These are phyloP conservation scores for Naganishia sp. DNA, from an alignment of 1,284 basidiomycete species.

Conservation along the genomic window DNA sequence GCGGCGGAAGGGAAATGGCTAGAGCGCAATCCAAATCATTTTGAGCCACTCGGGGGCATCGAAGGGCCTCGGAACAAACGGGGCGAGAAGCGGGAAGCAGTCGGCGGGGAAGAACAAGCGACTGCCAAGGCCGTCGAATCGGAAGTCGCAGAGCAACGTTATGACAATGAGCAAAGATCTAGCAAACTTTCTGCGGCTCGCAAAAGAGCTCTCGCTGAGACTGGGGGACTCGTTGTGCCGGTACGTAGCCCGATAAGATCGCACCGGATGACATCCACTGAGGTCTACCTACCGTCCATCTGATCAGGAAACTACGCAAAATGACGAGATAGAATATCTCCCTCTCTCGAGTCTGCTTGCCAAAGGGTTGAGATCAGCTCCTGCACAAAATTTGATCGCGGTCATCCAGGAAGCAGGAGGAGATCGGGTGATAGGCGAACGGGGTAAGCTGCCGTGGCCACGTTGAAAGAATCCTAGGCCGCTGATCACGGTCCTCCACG, in stretches of 20 bases:
- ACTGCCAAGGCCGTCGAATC: not conserved
- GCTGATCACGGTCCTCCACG: not conserved
- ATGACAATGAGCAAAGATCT: too few relatives aligned
- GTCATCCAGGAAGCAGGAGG: not conserved
- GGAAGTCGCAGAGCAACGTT: not conserved
- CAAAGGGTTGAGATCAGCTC: not conserved
- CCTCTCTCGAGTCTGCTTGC: not conserved
- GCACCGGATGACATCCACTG: not conserved
- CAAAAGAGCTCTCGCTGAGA: not conserved
- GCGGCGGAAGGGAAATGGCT: conserved; percentile 21
- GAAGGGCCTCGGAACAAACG: too few relatives aligned
- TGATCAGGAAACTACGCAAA: not conserved
- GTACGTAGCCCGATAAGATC: not conserved
- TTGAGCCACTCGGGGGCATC: not conserved
- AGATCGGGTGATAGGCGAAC: not conserved
- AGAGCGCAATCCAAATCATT: not conserved
- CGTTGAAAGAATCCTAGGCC: not conserved
- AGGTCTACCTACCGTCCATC: not conserved
- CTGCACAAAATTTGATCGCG: conserved; percentile 1
- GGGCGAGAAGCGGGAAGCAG: not conserved
- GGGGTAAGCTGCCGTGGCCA: not conserved
- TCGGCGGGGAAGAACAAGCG: not conserved
- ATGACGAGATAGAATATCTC: not conserved
- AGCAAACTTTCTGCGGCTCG: not conserved
- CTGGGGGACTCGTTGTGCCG: conserved; percentile 9